Conservation (phyloP, 169 alveolate species). For the Pseudocohnilembus persalinus region DNA sequence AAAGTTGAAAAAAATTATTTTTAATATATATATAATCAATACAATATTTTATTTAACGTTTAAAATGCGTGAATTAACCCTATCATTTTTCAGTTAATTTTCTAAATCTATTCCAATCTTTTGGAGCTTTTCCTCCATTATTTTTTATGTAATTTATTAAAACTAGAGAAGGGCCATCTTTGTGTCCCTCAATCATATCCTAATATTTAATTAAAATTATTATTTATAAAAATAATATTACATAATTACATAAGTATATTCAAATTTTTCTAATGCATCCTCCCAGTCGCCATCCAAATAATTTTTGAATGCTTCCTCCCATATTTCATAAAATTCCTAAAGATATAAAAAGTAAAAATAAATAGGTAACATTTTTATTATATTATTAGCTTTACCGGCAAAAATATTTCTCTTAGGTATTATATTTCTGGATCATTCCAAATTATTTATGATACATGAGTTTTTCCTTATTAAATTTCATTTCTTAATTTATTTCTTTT, state of each 20-base stretch:
- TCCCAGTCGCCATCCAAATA: conserved; percentile 38
- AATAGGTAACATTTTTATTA: background rate
- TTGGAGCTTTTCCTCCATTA: background rate
- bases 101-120: background rate
- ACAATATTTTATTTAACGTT: too few relatives aligned
- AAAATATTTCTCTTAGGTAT: conserved; percentile 11
- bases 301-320: conserved; percentile 11
- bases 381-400: background rate
- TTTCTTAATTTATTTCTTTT: conserved; percentile 22
- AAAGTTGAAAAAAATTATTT: too few relatives aligned
- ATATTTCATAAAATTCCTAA: conserved; percentile 16
- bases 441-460: background rate
- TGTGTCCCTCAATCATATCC: background rate
- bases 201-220: background rate
- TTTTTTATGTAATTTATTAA: too few relatives aligned
- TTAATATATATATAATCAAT: too few relatives aligned
- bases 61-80: too few relatives aligned
- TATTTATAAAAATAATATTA: background rate
- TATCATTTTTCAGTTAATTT: background rate
- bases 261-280: background rate
- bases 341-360: background rate
- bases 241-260: conserved; percentile 9
- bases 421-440: conserved; percentile 17
- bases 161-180: background rate
- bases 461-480: background rate